Percentiles rank a stretch among this genome's conserved stretches.
Evolutionary conservation across 2,329 filamentous ascomycete genomes (phyloP).

Genomic region (Clarireedia monteithiana): DNA sequence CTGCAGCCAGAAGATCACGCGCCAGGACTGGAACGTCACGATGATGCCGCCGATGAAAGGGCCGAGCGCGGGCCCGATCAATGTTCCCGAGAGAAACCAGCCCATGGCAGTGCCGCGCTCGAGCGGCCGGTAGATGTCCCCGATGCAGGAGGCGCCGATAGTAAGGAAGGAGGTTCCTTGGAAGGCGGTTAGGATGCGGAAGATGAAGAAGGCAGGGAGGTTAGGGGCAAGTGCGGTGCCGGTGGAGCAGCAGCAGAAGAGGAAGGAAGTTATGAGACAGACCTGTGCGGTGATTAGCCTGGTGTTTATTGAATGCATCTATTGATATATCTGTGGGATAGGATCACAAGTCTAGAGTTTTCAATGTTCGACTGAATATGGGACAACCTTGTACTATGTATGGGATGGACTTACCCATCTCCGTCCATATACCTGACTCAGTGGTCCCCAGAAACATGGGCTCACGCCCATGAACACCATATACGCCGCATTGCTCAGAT

Average conservation of each 20-base stretch:
- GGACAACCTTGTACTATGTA: too few species aligned
- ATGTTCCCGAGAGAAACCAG: constrained; percentile 64
- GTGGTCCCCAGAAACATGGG: constrained; percentile 64
- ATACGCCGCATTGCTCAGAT: constrained; percentile 68
- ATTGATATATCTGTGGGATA: neutral
- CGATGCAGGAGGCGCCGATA: constrained; percentile 62
- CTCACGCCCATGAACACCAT: constrained; percentile 66
- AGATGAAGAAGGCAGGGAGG: constrained; percentile 63
- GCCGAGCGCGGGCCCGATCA: constrained; percentile 64
- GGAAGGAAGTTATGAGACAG: constrained; percentile 48
- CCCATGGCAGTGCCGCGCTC: constrained; percentile 65
- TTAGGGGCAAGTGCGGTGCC: constrained; percentile 67
- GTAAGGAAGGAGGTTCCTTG: constrained; percentile 69
- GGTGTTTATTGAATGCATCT: neutral
- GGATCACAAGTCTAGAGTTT: neutral
- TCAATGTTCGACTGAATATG: neutral
- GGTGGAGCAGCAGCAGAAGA: constrained; percentile 63
- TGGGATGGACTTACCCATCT: constrained; percentile 38
- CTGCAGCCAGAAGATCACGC: constrained; percentile 72
- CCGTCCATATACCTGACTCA: constrained; percentile 58
- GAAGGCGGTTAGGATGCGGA: constrained; percentile 66
- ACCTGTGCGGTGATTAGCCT: constrained; percentile 33
- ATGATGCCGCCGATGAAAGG: constrained; percentile 69
- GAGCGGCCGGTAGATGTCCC: constrained; percentile 57
- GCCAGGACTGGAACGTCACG: constrained; percentile 66